Conservation (phyloP, 257 asterid genomes). For the Gynochthodes officinalis region DNA sequence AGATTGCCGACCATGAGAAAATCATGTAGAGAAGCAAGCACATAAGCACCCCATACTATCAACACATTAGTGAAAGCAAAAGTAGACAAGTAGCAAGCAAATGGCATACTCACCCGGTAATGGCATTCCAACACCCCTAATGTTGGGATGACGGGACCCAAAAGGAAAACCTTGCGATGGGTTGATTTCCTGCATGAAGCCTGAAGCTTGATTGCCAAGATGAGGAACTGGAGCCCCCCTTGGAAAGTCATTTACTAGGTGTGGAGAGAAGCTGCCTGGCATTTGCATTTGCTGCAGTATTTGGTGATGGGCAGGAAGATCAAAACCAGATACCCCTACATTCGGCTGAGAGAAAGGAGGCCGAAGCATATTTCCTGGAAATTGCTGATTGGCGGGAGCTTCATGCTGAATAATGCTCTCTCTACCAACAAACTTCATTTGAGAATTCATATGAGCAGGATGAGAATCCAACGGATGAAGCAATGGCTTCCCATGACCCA, state of each 20-base stretch:
- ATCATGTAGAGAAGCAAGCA: background rate
- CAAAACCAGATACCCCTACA: conserved; percentile 55
- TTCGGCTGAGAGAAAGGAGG: conserved; percentile 59
- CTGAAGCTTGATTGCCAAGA: conserved; percentile 50
- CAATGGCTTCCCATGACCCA: conserved; percentile 51
- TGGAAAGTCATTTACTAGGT: conserved; percentile 39
- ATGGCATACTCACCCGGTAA: conserved; percentile 46
- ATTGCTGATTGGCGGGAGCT: conserved; percentile 47
- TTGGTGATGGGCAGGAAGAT: conserved; percentile 51
- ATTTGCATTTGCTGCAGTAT: conserved; percentile 66
- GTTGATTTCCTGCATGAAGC: conserved; percentile 51
- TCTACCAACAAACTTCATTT: conserved; percentile 51
- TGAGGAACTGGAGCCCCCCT: conserved; percentile 50
- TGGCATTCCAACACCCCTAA: conserved; percentile 50
- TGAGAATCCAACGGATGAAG: conserved; percentile 56
- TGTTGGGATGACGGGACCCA: conserved; percentile 47
- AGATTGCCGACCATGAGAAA: background rate
- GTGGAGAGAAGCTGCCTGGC: conserved; percentile 50
- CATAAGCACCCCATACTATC: background rate
- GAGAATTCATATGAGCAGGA: conserved; percentile 50
- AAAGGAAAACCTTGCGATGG: conserved; percentile 57
- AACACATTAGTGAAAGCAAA: background rate
- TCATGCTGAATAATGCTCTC: conserved; percentile 44
- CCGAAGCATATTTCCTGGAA: conserved; percentile 40
- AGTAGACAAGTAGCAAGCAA: background rate